Evolutionary conservation across 768 basidiomycete species (phyloP).

Genomic region (Termitomyces sp.): DNA sequence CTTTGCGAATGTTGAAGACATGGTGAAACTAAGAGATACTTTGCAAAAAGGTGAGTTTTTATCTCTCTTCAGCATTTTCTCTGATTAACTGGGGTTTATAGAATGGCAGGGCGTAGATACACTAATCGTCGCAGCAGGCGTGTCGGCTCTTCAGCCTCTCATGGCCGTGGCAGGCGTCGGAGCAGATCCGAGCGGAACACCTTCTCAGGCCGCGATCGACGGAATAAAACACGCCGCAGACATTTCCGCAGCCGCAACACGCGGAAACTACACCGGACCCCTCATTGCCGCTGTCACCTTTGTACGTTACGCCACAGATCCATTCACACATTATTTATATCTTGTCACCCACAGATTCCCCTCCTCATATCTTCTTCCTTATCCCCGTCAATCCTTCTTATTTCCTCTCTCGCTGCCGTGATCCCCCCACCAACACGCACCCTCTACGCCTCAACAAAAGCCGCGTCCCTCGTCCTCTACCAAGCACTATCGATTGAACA

Average conservation of each 20-base stretch:
- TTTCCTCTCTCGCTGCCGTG: constrained; percentile 74
- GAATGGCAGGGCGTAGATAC: constrained; percentile 86
- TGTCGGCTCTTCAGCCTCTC: constrained; percentile 75
- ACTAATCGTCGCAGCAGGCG: constrained; percentile 75
- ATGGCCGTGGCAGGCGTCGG: constrained; percentile 63
- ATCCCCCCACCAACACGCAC: constrained; percentile 85
- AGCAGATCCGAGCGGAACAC: constrained; percentile 23
- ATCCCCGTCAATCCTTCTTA: constrained; percentile 68
- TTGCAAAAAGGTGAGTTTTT: constrained; percentile 47
- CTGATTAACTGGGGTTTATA: constrained; percentile 22
- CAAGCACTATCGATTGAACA: constrained; percentile 80
- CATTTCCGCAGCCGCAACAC: constrained; percentile 49
- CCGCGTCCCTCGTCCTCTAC: constrained; percentile 71
- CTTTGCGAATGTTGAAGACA: constrained; percentile 59
- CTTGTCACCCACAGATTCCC: constrained; percentile 53
- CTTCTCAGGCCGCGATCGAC: constrained; percentile 37
- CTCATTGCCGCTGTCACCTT: constrained; percentile 66
- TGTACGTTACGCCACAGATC: constrained; percentile 33
- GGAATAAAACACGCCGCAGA: constrained; percentile 58
- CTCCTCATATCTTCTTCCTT: constrained; percentile 58
- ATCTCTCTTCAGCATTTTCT: neutral
- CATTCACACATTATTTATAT: neutral
- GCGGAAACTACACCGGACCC: constrained; percentile 68
- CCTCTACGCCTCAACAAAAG: constrained; percentile 81
- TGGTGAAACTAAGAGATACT: constrained; percentile 50